phyloP scores from a whole-genome alignment of 371 early-diverging fungal species.

The Syncephalis plumigaleata region DNA sequence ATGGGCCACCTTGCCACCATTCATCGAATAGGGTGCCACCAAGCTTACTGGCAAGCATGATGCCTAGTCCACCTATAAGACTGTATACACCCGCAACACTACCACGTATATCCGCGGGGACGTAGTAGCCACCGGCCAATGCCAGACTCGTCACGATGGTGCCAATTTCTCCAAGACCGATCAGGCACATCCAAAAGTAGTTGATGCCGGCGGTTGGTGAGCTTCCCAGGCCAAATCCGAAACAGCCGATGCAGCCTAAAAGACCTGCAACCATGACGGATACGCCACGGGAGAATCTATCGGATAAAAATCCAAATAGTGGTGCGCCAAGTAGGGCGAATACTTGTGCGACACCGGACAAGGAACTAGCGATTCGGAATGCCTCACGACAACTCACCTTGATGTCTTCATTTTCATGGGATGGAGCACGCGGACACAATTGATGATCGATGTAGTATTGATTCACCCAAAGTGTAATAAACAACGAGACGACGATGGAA shows the following conservation, averaged over 20 bases:
- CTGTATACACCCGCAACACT: constrained; percentile 48
- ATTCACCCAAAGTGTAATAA: constrained; percentile 55
- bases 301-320: constrained; percentile 28
- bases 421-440: constrained; percentile 18
- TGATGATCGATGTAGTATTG: constrained; percentile 34
- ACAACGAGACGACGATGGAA: constrained; percentile 51
- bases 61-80: constrained; percentile 44
- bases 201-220: constrained; percentile 32
- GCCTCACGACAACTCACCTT: not conserved
- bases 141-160: constrained; percentile 55
- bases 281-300: constrained; percentile 23
- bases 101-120: constrained; percentile 34
- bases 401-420: constrained; percentile 4
- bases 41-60: constrained; percentile 22
- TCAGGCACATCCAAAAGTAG: constrained; percentile 27
- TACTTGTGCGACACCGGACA: constrained; percentile 51
- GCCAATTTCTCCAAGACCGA: constrained; percentile 58
- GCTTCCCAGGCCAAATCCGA: constrained; percentile 30
- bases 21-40: constrained; percentile 24
- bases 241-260: constrained; percentile 33
- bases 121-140: constrained; percentile 29
- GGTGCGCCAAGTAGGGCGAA: constrained; percentile 50
- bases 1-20: constrained; percentile 22
- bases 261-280: constrained; percentile 29
- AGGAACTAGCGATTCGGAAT: not conserved